A percentile compares a stretch with the other conserved stretches of the same genome.
These are phyloP conservation scores for Amanita jacksonii DNA, from an alignment of 768 basidiomycete genomes.

Conservation along the genomic window DNA sequence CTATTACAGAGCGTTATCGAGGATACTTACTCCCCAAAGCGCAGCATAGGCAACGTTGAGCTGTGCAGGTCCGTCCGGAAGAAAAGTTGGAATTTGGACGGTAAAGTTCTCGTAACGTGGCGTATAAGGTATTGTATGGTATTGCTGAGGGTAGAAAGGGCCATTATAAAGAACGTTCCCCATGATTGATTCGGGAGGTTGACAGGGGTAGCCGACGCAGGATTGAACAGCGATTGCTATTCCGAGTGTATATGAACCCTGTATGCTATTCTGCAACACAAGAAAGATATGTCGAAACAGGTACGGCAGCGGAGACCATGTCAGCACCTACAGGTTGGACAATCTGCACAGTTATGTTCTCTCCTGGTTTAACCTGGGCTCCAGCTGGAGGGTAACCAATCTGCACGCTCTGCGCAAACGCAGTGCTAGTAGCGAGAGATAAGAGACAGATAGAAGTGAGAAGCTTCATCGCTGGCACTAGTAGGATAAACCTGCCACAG, in stretches of 20 bases:
- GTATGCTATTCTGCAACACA: background rate
- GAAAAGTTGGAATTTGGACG: constrained; percentile 25
- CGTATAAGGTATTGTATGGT: constrained; percentile 14
- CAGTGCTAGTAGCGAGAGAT: background rate
- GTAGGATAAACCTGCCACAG: no score
- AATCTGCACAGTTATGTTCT: background rate
- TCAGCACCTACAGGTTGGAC: constrained; percentile 1
- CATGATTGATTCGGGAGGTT: constrained; percentile 19
- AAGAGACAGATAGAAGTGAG: background rate
- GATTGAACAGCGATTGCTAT: constrained; percentile 35
- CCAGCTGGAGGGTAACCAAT: background rate
- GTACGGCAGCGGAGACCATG: background rate
- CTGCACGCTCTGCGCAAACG: background rate
- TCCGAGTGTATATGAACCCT: constrained; percentile 16
- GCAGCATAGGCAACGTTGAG: constrained; percentile 28
- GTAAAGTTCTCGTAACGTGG: constrained; percentile 38
- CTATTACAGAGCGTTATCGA: no score
- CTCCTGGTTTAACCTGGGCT: background rate
- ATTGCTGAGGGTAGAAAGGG: constrained; percentile 27
- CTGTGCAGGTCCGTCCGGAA: constrained; percentile 22
- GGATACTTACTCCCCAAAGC: constrained; percentile 30
- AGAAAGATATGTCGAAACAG: background rate
- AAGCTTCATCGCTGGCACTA: no score
- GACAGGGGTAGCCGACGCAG: constrained; percentile 22
- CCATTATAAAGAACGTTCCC: constrained; percentile 39